Base-by-base conservation (phyloP, 768 basidiomycete species). In the Agaricus sinodeliciosus region DNA sequence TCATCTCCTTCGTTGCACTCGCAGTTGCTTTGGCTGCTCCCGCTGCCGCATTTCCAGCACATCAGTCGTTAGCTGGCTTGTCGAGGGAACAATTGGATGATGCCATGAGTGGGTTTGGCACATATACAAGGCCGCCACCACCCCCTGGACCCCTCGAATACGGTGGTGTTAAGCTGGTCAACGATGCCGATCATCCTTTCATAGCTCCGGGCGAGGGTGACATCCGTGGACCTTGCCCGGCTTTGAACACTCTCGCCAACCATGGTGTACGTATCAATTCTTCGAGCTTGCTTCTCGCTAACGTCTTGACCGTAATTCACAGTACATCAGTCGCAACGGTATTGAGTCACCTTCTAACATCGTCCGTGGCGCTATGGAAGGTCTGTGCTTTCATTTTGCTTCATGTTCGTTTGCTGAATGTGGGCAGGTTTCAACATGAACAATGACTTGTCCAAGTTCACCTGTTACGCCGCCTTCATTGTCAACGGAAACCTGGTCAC, bases 101-200 rank as follows among this genome's bases (percentile, higher is more conserved):
- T 8, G 31, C 31, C 11, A 31, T 31, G 31, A 11, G 8, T 31
- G 31, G 11, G 39, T 56, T 34, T 15, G 50, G 25, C 47, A 43
- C 27, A 49, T 12, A 19, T 43, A 49, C 34, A 15, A 51, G 27
- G 6, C 19, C 13, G 18, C 15, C 13, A 15, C 22, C 5, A 43
- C 48, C 57, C 26, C 57, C 57, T 22, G 49, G 54, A 3, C 57
- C 57, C 18, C 45, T 49, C 12, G 34, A 7, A 8, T 40, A 16
- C 41, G 43, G 11, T n/a, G 49, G 49, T 9, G 13, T 39, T 12
- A 55, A 58, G 45, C 34, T 58, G 1, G 57, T 58, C 28, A 19
- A 55, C 15, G 57, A 58, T 41, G 40, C n/a, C 2, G 37, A 35
- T 2, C 57, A 58, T 22, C 54, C 57, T n/a, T 57, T 27, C 25